phyloP scores from a whole-genome alignment of 805 yeast genomes.

The Myxozyma geophila region DNA sequence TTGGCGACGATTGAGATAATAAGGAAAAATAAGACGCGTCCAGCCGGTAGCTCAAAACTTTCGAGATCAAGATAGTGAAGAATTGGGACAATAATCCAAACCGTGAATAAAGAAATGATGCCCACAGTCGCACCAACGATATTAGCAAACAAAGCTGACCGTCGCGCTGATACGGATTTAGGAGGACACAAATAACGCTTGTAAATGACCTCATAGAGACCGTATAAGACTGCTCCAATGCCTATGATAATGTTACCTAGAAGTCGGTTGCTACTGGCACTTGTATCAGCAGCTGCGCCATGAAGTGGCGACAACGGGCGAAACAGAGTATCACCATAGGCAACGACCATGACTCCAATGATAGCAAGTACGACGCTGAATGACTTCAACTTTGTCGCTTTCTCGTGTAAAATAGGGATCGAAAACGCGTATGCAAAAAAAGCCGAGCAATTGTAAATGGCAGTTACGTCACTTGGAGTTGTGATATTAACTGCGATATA shows the following conservation, averaged over 20 bases:
- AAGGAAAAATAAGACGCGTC: conserved; percentile 53
- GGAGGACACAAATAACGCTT: conserved; percentile 79
- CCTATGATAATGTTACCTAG: conserved; percentile 75
- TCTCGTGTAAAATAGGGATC: conserved; percentile 71
- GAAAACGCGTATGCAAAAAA: conserved; percentile 87
- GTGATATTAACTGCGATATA: conserved; percentile 80
- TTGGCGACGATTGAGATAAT: conserved; percentile 63
- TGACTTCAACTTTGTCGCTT: conserved; percentile 64
- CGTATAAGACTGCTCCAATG: conserved; percentile 52
- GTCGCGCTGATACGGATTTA: conserved; percentile 59
- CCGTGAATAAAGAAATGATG: conserved; percentile 53
- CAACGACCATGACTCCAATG: conserved; percentile 75
- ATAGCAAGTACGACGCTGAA: conserved; percentile 73
- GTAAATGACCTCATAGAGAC: conserved; percentile 78
- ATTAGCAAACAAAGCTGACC: conserved; percentile 82
- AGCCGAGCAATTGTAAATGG: conserved; percentile 88
- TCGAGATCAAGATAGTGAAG: conserved; percentile 62
- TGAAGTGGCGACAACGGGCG: conserved; percentile 5
- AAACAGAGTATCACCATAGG: conserved; percentile 52
- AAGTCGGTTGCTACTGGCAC: conserved; percentile 20
- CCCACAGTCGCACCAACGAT: conserved; percentile 75
- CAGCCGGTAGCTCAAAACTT: conserved; percentile 57
- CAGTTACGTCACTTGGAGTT: conserved; percentile 84
- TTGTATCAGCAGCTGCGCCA: not conserved
- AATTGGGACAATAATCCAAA: conserved; percentile 55